Base-by-base conservation (phyloP, 2,329 filamentous ascomycete genomes). In the Xylariaceae sp. region DNA sequence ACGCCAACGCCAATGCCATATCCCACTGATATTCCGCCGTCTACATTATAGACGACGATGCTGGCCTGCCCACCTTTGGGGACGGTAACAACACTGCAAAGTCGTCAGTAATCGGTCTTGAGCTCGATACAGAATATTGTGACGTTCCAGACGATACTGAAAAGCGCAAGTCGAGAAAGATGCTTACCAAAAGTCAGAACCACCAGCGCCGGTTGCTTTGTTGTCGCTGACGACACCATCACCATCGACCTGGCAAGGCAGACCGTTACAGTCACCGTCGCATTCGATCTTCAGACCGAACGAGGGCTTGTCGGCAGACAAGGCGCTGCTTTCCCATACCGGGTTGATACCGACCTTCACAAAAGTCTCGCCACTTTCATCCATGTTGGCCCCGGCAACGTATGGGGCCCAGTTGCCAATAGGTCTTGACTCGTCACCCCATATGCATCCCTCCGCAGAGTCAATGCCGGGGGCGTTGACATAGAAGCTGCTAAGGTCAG, bases 261-360 rank as follows among this genome's bases (percentile, higher is more conserved):
- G 72, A 11, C 87, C 87, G 64, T 84, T 84, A 74, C 88, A 92
- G 54, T 77, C 73, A 29, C 77, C 79, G 34, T 79, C 77, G 68
- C 88, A 92, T 65, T 85, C 81, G 61, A 92, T 83, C 68, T 82
- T 82, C 51, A 91, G 69, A 60, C 87, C 87, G 61, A 81, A 91
- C 4, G 73, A 76, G 5, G 88, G 87, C 60, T 79, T 78, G 26
- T 73, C 77, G 60, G 76, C 73, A 46, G 76, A 76, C 65, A 89
- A 72, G 19, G 75, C 49, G 60, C 80, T 72, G 64, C 76, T 64
- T 62, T 84, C 77, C 71, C 83, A 91, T 58, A 89, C 86, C 29
- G 88, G 88, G 70, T 91, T 91, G 79, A 84, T 87, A 52, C 84
- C 87, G 50, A 91, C 75, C 74, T 89, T 91, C 63, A 89, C 78